Evolutionary conservation across 2,329 filamentous ascomycete genomes (phyloP).

Genomic region (Calonectria pteridis): DNA sequence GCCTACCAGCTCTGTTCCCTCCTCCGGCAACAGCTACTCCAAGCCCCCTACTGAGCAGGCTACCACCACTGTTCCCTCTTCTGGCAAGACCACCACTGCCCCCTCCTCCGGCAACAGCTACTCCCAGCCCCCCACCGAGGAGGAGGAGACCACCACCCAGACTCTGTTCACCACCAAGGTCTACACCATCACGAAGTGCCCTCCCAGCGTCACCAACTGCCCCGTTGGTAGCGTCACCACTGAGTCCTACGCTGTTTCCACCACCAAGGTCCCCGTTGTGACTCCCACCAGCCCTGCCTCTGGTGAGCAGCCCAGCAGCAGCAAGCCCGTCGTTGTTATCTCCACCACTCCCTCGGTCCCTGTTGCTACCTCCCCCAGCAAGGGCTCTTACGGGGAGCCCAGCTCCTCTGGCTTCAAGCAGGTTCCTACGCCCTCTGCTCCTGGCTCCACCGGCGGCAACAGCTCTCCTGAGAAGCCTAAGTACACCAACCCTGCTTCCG

Average conservation of each 20-base stretch:
- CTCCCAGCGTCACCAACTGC: constrained; percentile 38
- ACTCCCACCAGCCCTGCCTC: constrained; percentile 45
- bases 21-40: constrained; percentile 29
- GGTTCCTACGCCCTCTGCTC: constrained; percentile 10
- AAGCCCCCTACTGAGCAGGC: no score
- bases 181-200: constrained; percentile 41
- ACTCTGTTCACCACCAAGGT: constrained; percentile 42
- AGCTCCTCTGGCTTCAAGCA: constrained; percentile 22
- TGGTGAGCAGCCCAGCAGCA: constrained; percentile 44
- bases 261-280: constrained; percentile 50
- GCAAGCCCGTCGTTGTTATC: constrained; percentile 50
- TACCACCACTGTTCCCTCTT: constrained; percentile 39
- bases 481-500: constrained; percentile 23
- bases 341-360: constrained; percentile 27
- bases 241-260: constrained; percentile 47
- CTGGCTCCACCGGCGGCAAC: not conserved
- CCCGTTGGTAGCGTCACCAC: constrained; percentile 45
- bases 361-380: constrained; percentile 10
- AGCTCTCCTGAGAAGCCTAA: constrained; percentile 17
- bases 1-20: constrained; percentile 40
- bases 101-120: constrained; percentile 53
- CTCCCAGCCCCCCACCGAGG: constrained; percentile 7
- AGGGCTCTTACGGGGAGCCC: not conserved
- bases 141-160: constrained; percentile 30
- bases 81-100: constrained; percentile 53